Base-by-base conservation (phyloP, 1,284 basidiomycete genomes). In the Pascua guehoae region DNA sequence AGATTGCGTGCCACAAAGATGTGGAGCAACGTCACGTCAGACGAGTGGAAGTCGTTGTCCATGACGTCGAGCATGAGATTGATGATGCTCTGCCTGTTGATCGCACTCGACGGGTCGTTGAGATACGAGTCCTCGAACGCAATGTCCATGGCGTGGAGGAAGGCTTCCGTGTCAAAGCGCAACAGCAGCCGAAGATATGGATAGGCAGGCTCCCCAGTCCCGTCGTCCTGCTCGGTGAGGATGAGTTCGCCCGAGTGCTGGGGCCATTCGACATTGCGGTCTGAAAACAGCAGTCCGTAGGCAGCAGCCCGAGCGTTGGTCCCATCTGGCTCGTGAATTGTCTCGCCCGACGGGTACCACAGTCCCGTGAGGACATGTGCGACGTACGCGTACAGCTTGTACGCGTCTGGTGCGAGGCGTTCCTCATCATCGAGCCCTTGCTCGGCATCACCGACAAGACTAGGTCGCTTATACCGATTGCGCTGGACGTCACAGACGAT, bases 1-100 rank as follows among this genome's bases (percentile, higher is more conserved):
- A 96, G 85, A 73, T 98, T 99, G 57, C 94, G 88, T 1, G 96
- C 91, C 57, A 98, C 84, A 75, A 99, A 99, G 64, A 98, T 97
- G 71, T 93, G 86, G 49, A 95, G 82, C 73, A 98, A 91, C 3
- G 88, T 91, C 51, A 81, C 78, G 69, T 90, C 90, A 40, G 81
- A 77, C 14, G 84, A 77, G 0, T 84, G 78, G 36, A 90, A 70
- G 14, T 57, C 58, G 14, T 76, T 57, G 44, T 65, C 63, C 64
- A 74, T 70, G 46, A 96, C 85, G 67, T 97, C 91, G 54, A 95
- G 81, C 49, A 98, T 80, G 48, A 92, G 86, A 63, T 89, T 88
- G 66, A 96, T 80, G 57, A 98, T 87, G 50, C 87, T 82, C 56
- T 94, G 86, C 40, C 96, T 87, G 64, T 83, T 90, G 54, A 88